phyloP scores from a whole-genome alignment of 768 basidiomycete genomes.

The Amanita pseudoporphyria region DNA sequence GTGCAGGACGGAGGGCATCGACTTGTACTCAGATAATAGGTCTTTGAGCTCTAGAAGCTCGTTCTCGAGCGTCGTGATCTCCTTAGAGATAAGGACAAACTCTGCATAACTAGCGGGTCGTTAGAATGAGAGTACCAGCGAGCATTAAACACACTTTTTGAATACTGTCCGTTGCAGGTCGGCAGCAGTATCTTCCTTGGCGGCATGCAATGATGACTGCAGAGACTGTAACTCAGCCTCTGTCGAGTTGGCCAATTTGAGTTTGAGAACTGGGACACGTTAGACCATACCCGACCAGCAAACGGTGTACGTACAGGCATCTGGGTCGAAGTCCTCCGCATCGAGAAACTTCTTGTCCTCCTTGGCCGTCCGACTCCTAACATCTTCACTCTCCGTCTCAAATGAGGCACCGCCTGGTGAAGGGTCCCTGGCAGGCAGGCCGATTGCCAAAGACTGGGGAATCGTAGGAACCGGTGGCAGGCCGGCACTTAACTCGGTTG shows the following conservation, averaged over 20 bases:
- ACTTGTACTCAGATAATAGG: conserved; percentile 89
- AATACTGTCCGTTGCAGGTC: conserved; percentile 91
- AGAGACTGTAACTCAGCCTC: conserved; percentile 70
- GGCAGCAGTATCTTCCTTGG: conserved; percentile 63
- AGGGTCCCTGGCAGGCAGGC: conserved; percentile 6
- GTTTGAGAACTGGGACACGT: conserved; percentile 51
- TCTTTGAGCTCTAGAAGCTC: conserved; percentile 98
- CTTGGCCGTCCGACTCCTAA: conserved; percentile 25
- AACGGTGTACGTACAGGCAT: conserved; percentile 57
- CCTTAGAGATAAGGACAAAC: conserved; percentile 94
- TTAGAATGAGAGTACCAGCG: not conserved
- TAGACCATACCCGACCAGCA: not conserved
- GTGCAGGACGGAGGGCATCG: conserved; percentile 87
- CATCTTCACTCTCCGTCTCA: conserved; percentile 28
- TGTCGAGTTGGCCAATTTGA: conserved; percentile 84
- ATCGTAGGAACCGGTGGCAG: conserved; percentile 35
- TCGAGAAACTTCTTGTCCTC: conserved; percentile 62
- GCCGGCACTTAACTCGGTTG: conserved; percentile 33
- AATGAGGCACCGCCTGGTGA: conserved; percentile 20
- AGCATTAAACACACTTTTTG: conserved; percentile 58
- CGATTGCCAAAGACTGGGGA: conserved; percentile 42
- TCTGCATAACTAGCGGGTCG: conserved; percentile 72
- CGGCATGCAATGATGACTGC: conserved; percentile 63
- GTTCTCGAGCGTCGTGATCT: conserved; percentile 92
- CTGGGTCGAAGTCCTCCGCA: conserved; percentile 78